Evolutionary conservation across 129 eudicot genomes (phyloP), one percentile per base, ranked within the genome.

Genomic region (Rutidosis leptorrhynchoides): DNA sequence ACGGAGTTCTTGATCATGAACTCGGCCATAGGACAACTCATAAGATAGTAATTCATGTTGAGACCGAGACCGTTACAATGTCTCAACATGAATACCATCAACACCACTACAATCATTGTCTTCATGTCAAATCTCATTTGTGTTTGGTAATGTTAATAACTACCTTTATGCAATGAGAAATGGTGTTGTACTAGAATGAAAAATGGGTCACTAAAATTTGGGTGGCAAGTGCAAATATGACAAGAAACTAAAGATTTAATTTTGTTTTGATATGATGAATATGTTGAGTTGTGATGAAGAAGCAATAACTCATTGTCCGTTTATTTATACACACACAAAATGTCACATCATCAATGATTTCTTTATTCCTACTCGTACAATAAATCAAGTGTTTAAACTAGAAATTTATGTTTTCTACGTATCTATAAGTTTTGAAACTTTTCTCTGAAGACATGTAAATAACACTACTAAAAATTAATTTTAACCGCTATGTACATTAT

Each of bases 21-120:
- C 48, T 84, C 96, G 2, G 81, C 79, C 64, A 89, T 29, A 0
- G 96, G 96, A 60, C 99, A 93, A 48, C 62, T 70, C 82, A 86
- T 62, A 0, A 81, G 21, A 75, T 93, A 92, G 77, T 92, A 92
- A 22, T 65, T 35, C 87, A 85, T 83, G 62, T 68, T 79, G 16
- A 92, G 69, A n/a, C n/a, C n/a, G n/a, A n/a, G n/a, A 26, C 91
- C 96, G 26, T 80, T 69, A 20, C 45, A 55, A 0, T 30, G 27
- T 77, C 48, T 45, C 30, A 40, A 25, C 76, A 67, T 67, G 25
- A 60, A 24, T 33, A 32, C 57, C 14, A 25, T 51, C 20, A 37
- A 22, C 29, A 51, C 19, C 21, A 19, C 49, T 10, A 68, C 35
- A 16, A 24, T 59, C 30, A 33, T 59, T 14, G 7, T 32, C 20